A percentile compares a stretch with the other conserved stretches of the same genome.
Evolutionary conservation across 441 rosid species (phyloP).

Genomic region (Sinapis alba): DNA sequence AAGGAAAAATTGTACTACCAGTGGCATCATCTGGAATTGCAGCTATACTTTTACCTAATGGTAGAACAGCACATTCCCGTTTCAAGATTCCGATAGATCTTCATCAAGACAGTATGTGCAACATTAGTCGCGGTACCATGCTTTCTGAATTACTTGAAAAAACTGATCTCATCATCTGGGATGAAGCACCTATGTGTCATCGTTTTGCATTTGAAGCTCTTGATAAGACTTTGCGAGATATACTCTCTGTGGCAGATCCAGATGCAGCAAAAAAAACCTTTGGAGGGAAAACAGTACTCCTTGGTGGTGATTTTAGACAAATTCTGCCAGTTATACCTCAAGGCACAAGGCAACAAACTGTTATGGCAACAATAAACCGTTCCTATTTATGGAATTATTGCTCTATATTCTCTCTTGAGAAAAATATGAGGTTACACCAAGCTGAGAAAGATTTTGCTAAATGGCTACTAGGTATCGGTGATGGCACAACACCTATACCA

Average conservation of each 20-base stretch:
- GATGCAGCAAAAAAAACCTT: not conserved
- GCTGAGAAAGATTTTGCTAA: not conserved
- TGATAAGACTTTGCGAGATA: no score
- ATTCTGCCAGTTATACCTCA: not conserved
- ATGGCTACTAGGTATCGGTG: not conserved
- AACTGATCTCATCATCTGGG: not conserved
- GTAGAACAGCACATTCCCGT: not conserved
- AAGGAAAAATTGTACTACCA: not conserved
- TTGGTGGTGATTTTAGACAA: slow-evolving; percentile 20
- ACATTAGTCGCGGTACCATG: no score
- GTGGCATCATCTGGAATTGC: not conserved
- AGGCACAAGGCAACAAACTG: not conserved
- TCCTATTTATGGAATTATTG: not conserved
- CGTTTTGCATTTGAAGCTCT: not conserved
- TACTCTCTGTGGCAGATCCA: no score
- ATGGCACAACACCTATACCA: not conserved
- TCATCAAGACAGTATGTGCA: not conserved
- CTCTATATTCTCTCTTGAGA: not conserved
- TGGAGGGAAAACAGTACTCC: slow-evolving; percentile 12
- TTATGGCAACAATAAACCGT: not conserved
- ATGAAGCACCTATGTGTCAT: not conserved
- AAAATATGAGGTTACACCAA: not conserved
- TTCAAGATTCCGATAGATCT: not conserved
- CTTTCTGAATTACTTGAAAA: no score
- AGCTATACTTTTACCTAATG: not conserved